phyloP scores from a whole-genome alignment of 129 eudicot species.

The Kitagawia praeruptora region DNA sequence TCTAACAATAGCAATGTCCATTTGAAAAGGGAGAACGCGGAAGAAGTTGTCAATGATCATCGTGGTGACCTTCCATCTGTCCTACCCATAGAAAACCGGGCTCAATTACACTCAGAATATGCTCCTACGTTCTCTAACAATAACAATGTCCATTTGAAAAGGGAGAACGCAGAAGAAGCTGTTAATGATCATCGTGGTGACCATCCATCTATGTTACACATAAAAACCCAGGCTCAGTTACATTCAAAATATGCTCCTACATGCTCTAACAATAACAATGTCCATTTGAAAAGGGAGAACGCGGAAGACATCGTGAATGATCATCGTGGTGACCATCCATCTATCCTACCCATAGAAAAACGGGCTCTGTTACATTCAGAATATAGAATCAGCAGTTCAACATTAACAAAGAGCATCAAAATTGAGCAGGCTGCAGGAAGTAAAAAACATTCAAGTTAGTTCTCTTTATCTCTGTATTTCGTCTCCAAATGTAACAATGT shows the following conservation, averaged over 20 bases:
- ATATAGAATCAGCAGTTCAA: neutral
- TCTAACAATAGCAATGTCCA: neutral
- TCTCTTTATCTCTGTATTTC: neutral
- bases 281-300: neutral
- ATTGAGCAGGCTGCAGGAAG: conserved; percentile 9
- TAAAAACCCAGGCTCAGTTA: neutral
- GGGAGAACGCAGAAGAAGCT: neutral
- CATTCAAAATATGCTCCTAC: neutral
- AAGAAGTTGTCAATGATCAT: neutral
- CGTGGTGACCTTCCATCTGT: too few relatives aligned
- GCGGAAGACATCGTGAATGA: neutral
- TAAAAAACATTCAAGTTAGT: conserved; percentile 24
- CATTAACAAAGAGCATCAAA: neutral
- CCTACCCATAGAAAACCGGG: too few relatives aligned
- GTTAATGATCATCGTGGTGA: conserved; percentile 4
- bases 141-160: neutral
- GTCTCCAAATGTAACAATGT: neutral
- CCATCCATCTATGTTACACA: neutral
- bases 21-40: neutral
- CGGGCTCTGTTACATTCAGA: too few relatives aligned
- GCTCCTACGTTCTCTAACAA: neutral
- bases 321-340: neutral
- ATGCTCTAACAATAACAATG: neutral
- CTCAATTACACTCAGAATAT: too few relatives aligned
- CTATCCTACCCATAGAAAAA: neutral